Evolutionary conservation across 2,329 filamentous ascomycete species (phyloP).

Genomic region (Sarocladiaceae sp.): DNA sequence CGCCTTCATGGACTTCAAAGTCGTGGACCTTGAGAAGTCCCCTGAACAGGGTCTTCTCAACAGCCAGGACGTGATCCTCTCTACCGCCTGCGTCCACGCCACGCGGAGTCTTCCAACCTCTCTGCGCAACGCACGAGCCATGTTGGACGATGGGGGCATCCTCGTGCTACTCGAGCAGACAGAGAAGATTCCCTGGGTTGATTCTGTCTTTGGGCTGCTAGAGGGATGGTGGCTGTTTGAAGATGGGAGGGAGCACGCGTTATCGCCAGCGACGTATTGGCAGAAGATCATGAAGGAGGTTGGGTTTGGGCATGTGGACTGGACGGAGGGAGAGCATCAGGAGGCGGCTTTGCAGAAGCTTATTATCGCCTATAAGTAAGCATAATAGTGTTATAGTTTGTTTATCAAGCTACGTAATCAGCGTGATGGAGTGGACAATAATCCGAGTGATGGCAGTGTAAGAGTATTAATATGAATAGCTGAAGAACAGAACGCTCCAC

Average conservation of each 20-base stretch:
- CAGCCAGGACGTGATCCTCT: slow-evolving; percentile 25
- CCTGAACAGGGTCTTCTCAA: slow-evolving; percentile 12
- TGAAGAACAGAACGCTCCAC: too few species aligned
- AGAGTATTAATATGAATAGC: too few species aligned
- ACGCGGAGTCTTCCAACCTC: slow-evolving; percentile 20
- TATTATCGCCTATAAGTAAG: too few species aligned
- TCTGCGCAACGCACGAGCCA: slow-evolving; percentile 14
- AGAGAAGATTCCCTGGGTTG: slow-evolving; percentile 19
- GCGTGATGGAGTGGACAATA: too few species aligned
- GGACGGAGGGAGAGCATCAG: slow-evolving; percentile 20
- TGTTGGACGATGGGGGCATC: slow-evolving; percentile 23
- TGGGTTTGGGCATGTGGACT: slow-evolving; percentile 19
- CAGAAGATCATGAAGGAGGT: slow-evolving; percentile 13
- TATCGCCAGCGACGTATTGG: slow-evolving; percentile 17
- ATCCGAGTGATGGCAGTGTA: too few species aligned
- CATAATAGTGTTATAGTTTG: too few species aligned
- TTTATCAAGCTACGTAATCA: too few species aligned
- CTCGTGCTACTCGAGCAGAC: slow-evolving; percentile 26
- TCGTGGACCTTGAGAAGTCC: slow-evolving; percentile 24
- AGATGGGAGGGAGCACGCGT: slow-evolving; percentile 19
- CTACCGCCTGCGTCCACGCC: slow-evolving; percentile 31
- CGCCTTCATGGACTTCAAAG: slow-evolving; percentile 18
- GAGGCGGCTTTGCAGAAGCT: too few species aligned
- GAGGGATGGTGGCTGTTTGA: slow-evolving; percentile 21
- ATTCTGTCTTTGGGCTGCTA: slow-evolving; percentile 26